Conservation (phyloP, 2,329 filamentous ascomycete species). For the Epichloe sibirici region DNA sequence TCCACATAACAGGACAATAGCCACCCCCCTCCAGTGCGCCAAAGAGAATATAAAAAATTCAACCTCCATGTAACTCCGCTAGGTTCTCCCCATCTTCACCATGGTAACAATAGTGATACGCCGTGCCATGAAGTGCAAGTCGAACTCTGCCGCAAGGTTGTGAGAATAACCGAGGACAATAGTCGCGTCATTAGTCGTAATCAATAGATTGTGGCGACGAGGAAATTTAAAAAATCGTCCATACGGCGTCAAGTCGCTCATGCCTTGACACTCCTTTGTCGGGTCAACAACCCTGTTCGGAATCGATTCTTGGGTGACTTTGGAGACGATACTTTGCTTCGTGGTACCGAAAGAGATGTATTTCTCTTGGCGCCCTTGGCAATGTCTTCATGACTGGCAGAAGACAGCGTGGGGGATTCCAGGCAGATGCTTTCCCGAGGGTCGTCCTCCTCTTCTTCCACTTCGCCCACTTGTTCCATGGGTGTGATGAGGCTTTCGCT, state of each 20-base stretch:
- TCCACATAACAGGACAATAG: background rate
- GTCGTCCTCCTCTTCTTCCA: conserved; percentile 15
- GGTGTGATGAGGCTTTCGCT: conserved; percentile 21
- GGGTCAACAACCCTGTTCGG: conserved; percentile 23
- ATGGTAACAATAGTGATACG: background rate
- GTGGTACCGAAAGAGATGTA: conserved; percentile 11
- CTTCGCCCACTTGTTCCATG: conserved; percentile 24
- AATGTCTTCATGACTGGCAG: conserved; percentile 37
- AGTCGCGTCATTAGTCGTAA: background rate
- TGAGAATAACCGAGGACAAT: background rate
- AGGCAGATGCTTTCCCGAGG: conserved; percentile 9
- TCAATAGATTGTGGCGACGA: background rate
- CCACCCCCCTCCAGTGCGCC: background rate
- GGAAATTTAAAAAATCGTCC: background rate
- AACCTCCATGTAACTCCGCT: background rate
- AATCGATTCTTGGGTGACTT: conserved; percentile 21
- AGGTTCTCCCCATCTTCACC: background rate
- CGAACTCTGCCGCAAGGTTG: background rate
- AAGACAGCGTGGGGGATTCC: conserved; percentile 12
- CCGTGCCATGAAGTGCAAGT: background rate
- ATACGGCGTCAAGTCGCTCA: conserved; percentile 8
- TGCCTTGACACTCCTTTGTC: conserved; percentile 29
- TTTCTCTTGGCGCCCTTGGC: conserved; percentile 32
- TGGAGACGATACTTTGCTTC: conserved; percentile 13
- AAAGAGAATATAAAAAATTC: background rate